Evolutionary conservation across 108 stramenopile genomes (phyloP), one percentile per base, ranked within the genome.

Genomic region (Fragilaria radians): DNA sequence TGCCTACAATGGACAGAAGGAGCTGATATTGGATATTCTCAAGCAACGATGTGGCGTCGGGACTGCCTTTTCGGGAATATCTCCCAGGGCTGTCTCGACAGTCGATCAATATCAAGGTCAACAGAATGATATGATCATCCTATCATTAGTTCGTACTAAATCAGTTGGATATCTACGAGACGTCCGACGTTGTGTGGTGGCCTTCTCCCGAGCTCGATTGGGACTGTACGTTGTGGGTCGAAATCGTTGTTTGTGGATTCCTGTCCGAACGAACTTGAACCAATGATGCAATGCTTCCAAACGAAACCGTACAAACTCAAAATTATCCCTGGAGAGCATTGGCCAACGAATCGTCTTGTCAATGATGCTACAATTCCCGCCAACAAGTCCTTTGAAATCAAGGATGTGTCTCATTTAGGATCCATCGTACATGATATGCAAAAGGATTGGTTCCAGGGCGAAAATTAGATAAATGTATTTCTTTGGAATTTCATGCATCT

Each of bases 31-130:
- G 14, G 97, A 98, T 55, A 89, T 98, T 52, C 32, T 98, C 28
- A 36, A 70, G 24, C 91, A 96, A 67, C 69, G 91, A 52, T 93
- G 91, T 69, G 91, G 87, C 34, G 57, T 33, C 2, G 88, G 82
- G 9, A 93, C 88, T 27, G 88, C 91, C 0, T 71, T 93, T 7
- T 88, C 77, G 4, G 88, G 91, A 33, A 61, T 88, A 0, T 21
- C 63, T 46, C 91, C 91, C 0, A 65, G 64, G 17, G 71, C 78
- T 1, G 67, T 80, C 32, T 98, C 82, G 29, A 91, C 75, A 2
- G 97, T 99, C 24, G 99, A 99, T 78, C 84, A 95, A 55, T 98
- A 94, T 65, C 97, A 98, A 77, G 99, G 99, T 19, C 96, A 96
- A 70, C 96, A 98, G 68, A 95, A 93, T 62, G 95, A 98, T 75